Conservation (phyloP, 192 early-diverging fungal species). For the Coemansia sp. region DNA sequence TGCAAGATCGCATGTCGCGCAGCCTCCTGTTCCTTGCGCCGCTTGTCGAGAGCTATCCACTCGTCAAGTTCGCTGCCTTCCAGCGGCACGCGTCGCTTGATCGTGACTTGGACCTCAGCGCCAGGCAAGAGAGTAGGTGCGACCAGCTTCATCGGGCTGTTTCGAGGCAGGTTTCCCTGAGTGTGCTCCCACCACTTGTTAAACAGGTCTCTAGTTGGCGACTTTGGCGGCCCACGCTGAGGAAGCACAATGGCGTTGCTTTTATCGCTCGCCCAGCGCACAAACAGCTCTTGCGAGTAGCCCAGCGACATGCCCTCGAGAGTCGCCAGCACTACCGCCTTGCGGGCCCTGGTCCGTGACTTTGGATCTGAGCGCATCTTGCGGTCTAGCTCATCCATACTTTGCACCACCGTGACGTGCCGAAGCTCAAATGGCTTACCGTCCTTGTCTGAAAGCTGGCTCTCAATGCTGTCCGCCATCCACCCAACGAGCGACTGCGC, state of each 20-base stretch:
- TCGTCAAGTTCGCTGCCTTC: slow-evolving; percentile 84
- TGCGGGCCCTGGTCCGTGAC: slow-evolving; percentile 65
- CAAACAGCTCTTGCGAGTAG: slow-evolving; percentile 78
- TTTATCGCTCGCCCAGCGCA: slow-evolving; percentile 64
- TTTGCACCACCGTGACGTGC: slow-evolving; percentile 69
- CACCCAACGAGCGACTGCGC: slow-evolving; percentile 94
- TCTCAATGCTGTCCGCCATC: slow-evolving; percentile 86
- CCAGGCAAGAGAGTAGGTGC: slow-evolving; percentile 33
- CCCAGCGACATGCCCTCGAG: slow-evolving; percentile 80
- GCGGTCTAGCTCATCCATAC: slow-evolving; percentile 55
- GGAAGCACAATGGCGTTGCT: slow-evolving; percentile 77
- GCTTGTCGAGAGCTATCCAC: slow-evolving; percentile 65
- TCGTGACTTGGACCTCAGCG: slow-evolving; percentile 32
- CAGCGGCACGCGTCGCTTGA: slow-evolving; percentile 73
- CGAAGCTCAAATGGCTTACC: slow-evolving; percentile 92
- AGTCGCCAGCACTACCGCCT: slow-evolving; percentile 85
- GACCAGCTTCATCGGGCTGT: slow-evolving; percentile 20
- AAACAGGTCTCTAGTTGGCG: slow-evolving; percentile 70
- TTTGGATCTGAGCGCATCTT: slow-evolving; percentile 25
- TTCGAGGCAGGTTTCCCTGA: slow-evolving; percentile 14
- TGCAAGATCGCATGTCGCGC: slow-evolving; percentile 69
- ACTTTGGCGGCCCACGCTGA: slow-evolving; percentile 72
- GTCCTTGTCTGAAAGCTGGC: slow-evolving; percentile 69
- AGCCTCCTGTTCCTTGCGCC: slow-evolving; percentile 71
- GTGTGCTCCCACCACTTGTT: slow-evolving; percentile 44